A percentile compares a stretch with the other conserved stretches of the same genome.
These are phyloP conservation scores for Acanthamoeba quina DNA, from an alignment of 208 protist genomes.

Conservation along the genomic window DNA sequence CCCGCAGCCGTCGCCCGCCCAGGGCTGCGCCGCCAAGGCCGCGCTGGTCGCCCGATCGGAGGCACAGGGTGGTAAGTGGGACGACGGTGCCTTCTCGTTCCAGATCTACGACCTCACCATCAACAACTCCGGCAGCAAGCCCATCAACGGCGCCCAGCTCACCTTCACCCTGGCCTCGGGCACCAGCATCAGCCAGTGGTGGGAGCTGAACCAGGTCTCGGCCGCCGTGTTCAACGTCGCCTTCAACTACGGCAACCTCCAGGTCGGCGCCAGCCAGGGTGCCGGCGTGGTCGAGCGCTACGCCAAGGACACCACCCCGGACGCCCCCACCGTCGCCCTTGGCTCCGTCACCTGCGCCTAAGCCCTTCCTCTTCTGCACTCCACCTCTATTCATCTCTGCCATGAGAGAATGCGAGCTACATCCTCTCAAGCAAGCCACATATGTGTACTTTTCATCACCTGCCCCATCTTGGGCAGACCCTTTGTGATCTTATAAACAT, in stretches of 20 bases:
- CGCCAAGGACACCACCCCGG: not conserved
- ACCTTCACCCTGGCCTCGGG: conserved; percentile 31
- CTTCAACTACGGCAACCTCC: conserved; percentile 16
- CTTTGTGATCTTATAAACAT: too few relatives aligned
- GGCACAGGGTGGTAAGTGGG: not conserved
- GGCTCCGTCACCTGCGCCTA: conserved; percentile 3
- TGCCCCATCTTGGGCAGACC: too few relatives aligned
- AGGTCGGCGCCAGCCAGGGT: not conserved
- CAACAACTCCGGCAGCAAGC: not conserved
- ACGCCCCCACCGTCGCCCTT: not conserved
- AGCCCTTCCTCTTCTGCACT: not conserved
- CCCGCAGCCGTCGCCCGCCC: not conserved
- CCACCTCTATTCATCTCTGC: not conserved
- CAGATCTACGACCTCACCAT: conserved; percentile 34
- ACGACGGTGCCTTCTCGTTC: not conserved
- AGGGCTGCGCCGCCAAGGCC: not conserved
- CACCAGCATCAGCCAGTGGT: conserved; percentile 12
- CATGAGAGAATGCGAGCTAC: not conserved
- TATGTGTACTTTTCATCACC: not conserved
- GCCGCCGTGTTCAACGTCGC: not conserved
- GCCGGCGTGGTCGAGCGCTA: not conserved
- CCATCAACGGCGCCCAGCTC: conserved; percentile 4
- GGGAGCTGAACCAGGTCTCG: not conserved
- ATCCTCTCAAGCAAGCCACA: not conserved
- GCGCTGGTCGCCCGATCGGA: not conserved